These are phyloP conservation scores for Aspergillus pseudoglaucus DNA, from an alignment of 2,329 filamentous ascomycete species.

Conservation along the genomic window DNA sequence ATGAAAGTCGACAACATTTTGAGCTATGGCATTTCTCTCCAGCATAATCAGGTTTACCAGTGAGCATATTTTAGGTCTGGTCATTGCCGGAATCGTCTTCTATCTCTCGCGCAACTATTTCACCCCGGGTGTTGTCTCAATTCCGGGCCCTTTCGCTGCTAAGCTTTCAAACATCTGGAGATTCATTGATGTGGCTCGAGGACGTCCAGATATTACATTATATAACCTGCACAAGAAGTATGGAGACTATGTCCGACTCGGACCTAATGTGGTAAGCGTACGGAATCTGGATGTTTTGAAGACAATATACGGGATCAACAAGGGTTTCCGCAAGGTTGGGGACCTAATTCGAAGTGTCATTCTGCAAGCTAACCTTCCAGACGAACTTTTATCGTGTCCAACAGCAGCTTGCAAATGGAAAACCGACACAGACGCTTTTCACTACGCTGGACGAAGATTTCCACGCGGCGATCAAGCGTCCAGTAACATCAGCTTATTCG, in stretches of 20 bases:
- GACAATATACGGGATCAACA: conserved; percentile 16
- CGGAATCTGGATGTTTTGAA: conserved; percentile 13
- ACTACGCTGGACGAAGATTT: conserved; percentile 25
- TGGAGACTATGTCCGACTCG: conserved; percentile 1
- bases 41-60: conserved; percentile 2
- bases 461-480: conserved; percentile 36
- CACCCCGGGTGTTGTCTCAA: conserved; percentile 5
- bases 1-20: not conserved
- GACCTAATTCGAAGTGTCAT: not conserved
- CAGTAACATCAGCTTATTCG: conserved; percentile 35
- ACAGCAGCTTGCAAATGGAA: conserved; percentile 16
- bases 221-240: conserved; percentile 2
- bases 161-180: conserved; percentile 13
- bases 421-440: conserved; percentile 14
- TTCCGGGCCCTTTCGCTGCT: conserved; percentile 10
- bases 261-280: conserved; percentile 16
- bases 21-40: conserved; percentile 6
- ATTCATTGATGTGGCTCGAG: conserved; percentile 11
- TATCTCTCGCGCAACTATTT: conserved; percentile 11
- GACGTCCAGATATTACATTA: conserved; percentile 9
- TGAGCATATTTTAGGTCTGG: conserved; percentile 2
- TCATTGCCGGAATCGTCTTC: conserved; percentile 1
- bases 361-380: not conserved
- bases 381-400: conserved; percentile 16
- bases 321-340: conserved; percentile 11